Evolutionary conservation across 306 rosid species (phyloP).

Genomic region (Dalbergia oliveri): DNA sequence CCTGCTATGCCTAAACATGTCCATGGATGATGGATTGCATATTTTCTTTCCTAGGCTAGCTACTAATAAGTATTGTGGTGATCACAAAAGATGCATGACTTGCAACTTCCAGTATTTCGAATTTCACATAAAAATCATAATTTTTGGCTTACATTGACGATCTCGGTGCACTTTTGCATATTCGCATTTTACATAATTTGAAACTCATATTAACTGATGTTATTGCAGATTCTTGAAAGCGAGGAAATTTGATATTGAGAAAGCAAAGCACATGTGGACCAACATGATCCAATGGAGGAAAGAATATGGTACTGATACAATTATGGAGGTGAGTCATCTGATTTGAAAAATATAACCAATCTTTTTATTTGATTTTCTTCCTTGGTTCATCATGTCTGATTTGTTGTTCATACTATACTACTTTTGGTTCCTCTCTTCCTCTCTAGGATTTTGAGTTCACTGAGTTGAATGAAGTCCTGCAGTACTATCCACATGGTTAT

Average conservation of each 20-base stretch:
- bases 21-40: background rate
- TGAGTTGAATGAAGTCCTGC: conserved; percentile 78
- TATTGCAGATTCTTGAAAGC: conserved; percentile 86
- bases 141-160: background rate
- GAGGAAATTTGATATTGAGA: conserved; percentile 91
- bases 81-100: conserved; percentile 9
- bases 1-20: background rate
- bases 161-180: background rate
- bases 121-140: background rate
- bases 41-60: background rate
- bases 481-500: conserved; percentile 87
- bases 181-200: conserved; percentile 3
- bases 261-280: conserved; percentile 91
- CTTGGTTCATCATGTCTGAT: conserved; percentile 25
- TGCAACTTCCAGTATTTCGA: conserved; percentile 10
- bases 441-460: conserved; percentile 81
- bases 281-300: conserved; percentile 96
- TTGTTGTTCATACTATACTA: conserved; percentile 33
- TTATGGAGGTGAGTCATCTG: conserved; percentile 71
- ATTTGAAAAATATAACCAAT: conserved; percentile 27
- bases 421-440: conserved; percentile 30
- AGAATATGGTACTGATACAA: conserved; percentile 81
- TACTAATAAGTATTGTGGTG: conserved; percentile 12
- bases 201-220: conserved; percentile 27
- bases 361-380: conserved; percentile 29